Evolutionary conservation across 768 basidiomycete species (phyloP).

Genomic region (Pleurotus tuber-regium): DNA sequence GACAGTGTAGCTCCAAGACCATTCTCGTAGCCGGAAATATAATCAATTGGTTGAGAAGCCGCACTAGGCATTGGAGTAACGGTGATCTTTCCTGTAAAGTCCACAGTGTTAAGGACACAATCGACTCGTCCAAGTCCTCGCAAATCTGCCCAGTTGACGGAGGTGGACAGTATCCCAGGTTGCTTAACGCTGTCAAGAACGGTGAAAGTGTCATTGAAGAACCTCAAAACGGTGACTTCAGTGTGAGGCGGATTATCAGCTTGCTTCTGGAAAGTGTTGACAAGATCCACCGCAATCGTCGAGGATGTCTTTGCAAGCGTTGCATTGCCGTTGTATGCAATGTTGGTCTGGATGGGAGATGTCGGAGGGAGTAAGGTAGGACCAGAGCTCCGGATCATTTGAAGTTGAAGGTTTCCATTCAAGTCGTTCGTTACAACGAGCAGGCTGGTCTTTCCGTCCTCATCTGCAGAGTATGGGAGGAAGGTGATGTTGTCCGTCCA

Average conservation of each 20-base stretch:
- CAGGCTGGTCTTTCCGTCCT: conserved; percentile 15
- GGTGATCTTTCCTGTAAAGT: neutral
- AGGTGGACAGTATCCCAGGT: neutral
- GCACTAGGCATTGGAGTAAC: conserved; percentile 3
- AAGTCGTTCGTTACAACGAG: neutral
- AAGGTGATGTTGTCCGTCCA: conserved; percentile 12
- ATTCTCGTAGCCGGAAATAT: conserved; percentile 6
- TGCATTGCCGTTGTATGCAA: conserved; percentile 11
- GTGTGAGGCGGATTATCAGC: neutral
- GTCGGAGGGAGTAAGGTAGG: neutral
- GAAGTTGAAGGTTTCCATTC: neutral
- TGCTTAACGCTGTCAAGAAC: neutral
- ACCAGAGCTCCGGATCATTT: neutral
- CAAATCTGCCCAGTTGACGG: neutral
- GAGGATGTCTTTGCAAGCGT: conserved; percentile 7
- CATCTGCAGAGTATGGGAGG: conserved; percentile 11
- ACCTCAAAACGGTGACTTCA: neutral
- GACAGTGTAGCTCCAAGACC: conserved; percentile 8
- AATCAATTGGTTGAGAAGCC: conserved; percentile 9
- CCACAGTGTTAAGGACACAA: neutral
- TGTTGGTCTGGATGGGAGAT: neutral
- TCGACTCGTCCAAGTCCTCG: neutral
- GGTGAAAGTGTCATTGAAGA: neutral
- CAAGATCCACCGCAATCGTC: conserved; percentile 7
- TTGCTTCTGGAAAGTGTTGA: conserved; percentile 6